A percentile compares a stretch with the other conserved stretches of the same genome.
Conservation (phyloP, 768 basidiomycete species). For the Suillus subaureus region DNA sequence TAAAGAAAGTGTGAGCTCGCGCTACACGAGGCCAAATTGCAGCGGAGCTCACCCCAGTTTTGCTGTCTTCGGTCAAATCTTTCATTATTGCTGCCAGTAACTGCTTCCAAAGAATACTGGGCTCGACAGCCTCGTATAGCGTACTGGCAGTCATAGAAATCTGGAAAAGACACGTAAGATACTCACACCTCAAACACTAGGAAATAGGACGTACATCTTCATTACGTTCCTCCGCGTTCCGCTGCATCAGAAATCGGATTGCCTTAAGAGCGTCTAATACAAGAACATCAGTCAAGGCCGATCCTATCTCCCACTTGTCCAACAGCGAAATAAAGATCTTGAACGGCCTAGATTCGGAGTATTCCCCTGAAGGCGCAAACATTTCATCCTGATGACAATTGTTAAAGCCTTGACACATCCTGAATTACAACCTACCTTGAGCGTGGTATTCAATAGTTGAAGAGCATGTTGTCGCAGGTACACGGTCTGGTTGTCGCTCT, state of each 20-base stretch:
- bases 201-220: constrained; percentile 56
- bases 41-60: constrained; percentile 48
- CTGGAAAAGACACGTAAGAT: constrained; percentile 37
- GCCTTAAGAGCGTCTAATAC: constrained; percentile 81
- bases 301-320: constrained; percentile 97
- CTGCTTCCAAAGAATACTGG: constrained; percentile 82
- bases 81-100: constrained; percentile 59
- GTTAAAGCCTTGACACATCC: not conserved
- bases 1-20: constrained; percentile 30
- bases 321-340: constrained; percentile 93
- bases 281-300: constrained; percentile 72
- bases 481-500: constrained; percentile 68
- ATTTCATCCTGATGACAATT: constrained; percentile 63
- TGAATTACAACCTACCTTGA: constrained; percentile 52
- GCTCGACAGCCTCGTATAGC: constrained; percentile 92
- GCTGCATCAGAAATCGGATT: constrained; percentile 57
- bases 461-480: constrained; percentile 74
- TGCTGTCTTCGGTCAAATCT: constrained; percentile 49
- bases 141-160: constrained; percentile 82
- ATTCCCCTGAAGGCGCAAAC: constrained; percentile 69
- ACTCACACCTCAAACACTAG: not conserved
- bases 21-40: not conserved
- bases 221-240: constrained; percentile 47
- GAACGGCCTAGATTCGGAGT: constrained; percentile 84
- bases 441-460: constrained; percentile 66